Evolutionary conservation across 2,329 filamentous ascomycete species (phyloP).

Genomic region (Colletotrichum brevisporum): DNA sequence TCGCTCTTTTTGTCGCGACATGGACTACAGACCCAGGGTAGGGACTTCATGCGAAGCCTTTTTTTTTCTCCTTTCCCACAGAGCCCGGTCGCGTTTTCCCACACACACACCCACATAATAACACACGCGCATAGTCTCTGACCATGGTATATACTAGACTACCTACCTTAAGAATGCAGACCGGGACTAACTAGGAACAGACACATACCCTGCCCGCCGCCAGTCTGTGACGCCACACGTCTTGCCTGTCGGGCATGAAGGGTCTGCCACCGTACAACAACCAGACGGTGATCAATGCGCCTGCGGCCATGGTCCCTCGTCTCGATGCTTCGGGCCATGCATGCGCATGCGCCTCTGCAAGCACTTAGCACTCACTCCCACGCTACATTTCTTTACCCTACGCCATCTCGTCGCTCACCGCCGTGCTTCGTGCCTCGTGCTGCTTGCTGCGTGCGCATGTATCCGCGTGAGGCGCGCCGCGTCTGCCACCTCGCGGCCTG

Average conservation of each 20-base stretch:
- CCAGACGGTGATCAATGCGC: constrained; percentile 30
- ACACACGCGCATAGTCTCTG: no score
- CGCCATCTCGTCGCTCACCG: constrained; percentile 9
- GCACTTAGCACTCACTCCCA: constrained; percentile 16
- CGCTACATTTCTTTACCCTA: constrained; percentile 16
- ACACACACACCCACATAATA: no score
- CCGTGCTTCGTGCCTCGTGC: constrained; percentile 1
- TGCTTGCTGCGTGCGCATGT: background rate
- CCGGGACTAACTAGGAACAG: no score
- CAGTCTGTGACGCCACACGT: constrained; percentile 36
- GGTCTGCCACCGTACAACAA: constrained; percentile 13
- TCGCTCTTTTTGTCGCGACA: no score
- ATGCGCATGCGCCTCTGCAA: constrained; percentile 14
- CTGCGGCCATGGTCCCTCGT: constrained; percentile 8
- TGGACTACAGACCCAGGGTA: no score
- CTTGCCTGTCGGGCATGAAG: constrained; percentile 29
- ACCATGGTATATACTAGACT: no score
- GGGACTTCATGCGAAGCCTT: no score
- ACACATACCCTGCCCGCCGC: constrained; percentile 7
- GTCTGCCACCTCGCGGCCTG: background rate
- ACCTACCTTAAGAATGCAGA: no score
- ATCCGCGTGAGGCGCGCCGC: constrained; percentile 2
- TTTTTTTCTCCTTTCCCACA: no score
- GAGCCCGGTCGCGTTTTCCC: no score
- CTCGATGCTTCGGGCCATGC: constrained; percentile 4